phyloP scores from a whole-genome alignment of 768 basidiomycete species.

The Hysterangium stoloniferum region DNA sequence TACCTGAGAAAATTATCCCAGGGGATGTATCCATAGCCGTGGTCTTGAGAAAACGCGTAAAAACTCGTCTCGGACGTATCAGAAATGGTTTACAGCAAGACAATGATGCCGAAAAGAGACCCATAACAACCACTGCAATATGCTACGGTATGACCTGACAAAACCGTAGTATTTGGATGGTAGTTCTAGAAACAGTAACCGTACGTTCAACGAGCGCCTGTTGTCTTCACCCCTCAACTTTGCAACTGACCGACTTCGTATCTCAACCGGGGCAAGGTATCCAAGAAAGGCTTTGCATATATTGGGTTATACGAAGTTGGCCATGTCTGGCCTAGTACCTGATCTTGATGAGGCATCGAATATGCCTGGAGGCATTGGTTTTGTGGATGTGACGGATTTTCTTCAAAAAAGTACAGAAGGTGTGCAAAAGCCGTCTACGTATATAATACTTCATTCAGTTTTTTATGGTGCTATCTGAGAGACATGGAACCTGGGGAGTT shows the following conservation, averaged over 20 bases:
- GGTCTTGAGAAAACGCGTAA: neutral
- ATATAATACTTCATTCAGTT: no score
- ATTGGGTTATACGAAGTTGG: no score
- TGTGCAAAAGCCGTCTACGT: constrained; percentile 21
- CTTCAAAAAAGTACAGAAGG: constrained; percentile 58
- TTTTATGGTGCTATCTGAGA: no score
- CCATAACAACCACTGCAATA: no score
- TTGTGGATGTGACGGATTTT: constrained; percentile 53
- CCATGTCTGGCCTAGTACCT: neutral
- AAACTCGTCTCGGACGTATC: neutral
- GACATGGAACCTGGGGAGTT: constrained; percentile 61
- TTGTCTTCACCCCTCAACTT: no score
- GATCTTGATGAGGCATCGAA: constrained; percentile 8
- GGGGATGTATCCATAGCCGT: neutral
- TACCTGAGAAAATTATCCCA: constrained; percentile 67
- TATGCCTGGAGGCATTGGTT: constrained; percentile 52
- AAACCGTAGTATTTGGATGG: neutral
- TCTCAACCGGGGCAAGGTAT: no score
- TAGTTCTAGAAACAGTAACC: no score
- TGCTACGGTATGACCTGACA: no score
- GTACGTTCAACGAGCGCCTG: no score
- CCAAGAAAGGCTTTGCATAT: no score
- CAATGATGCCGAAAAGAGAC: neutral
- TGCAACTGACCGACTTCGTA: no score
- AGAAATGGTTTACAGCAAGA: neutral